Evolutionary conservation across 148 eudicot species (phyloP).

Genomic region (Hydrangea macrophylla): DNA sequence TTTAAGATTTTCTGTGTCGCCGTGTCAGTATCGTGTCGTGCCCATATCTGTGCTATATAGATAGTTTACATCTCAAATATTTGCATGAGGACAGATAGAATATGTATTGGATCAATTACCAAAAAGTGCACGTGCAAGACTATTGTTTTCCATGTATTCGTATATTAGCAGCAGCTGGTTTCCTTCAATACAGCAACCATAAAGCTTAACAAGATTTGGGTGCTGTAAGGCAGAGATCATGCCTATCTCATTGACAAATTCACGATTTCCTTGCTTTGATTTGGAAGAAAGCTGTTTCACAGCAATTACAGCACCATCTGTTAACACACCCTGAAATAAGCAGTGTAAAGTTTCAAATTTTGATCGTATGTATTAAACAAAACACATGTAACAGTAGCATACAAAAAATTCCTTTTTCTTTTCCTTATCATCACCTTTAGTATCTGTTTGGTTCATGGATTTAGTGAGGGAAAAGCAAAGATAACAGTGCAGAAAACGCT

Average conservation of each 20-base stretch:
- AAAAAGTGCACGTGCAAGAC: conserved; percentile 75
- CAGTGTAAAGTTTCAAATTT: background rate
- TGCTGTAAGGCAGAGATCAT: conserved; percentile 65
- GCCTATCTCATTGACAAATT: conserved; percentile 65
- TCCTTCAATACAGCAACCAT: conserved; percentile 71
- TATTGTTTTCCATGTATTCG: conserved; percentile 80
- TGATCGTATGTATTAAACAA: background rate
- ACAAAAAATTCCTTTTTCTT: background rate
- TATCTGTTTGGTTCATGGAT: too few species aligned
- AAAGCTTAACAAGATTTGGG: conserved; percentile 69
- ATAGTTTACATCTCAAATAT: too few species aligned
- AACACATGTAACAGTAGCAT: background rate
- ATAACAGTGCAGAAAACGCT: too few species aligned
- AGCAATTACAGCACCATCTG: conserved; percentile 56
- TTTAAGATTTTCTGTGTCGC: too few species aligned
- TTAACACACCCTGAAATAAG: conserved; percentile 42
- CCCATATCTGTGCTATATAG: too few species aligned
- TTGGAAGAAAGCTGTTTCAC: conserved; percentile 75
- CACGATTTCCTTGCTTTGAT: conserved; percentile 71
- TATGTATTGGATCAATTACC: conserved; percentile 34
- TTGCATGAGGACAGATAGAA: too few species aligned
- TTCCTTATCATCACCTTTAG: too few species aligned
- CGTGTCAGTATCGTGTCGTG: too few species aligned
- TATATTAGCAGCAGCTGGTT: conserved; percentile 66
- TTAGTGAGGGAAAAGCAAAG: too few species aligned